Evolutionary conservation across 2,329 filamentous ascomycete species (phyloP).

Genomic region (Orbilia quercus): DNA sequence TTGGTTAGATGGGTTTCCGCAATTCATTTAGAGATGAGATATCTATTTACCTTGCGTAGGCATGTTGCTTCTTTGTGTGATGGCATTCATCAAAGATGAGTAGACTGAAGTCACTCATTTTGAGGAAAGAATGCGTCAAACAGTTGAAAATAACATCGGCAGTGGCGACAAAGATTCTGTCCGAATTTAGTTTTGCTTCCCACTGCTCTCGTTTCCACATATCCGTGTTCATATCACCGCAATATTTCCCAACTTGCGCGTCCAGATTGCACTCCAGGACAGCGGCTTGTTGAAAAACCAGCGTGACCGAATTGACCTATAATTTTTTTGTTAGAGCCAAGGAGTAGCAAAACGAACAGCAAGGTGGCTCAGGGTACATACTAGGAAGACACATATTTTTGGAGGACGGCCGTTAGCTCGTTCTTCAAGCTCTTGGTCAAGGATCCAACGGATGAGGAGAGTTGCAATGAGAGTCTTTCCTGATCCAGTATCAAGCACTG

Average conservation of each 20-base stretch:
- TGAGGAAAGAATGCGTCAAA: slow-evolving; percentile 80
- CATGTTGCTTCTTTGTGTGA: slow-evolving; percentile 92
- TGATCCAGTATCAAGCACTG: slow-evolving; percentile 92
- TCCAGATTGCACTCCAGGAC: slow-evolving; percentile 85
- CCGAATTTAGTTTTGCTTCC: slow-evolving; percentile 65
- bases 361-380: slow-evolving; percentile 62
- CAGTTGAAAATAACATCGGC: slow-evolving; percentile 85
- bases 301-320: slow-evolving; percentile 81
- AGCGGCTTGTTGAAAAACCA: slow-evolving; percentile 88
- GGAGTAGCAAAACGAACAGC: no score
- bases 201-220: slow-evolving; percentile 68
- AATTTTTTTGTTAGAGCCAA: slow-evolving; percentile 4
- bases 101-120: slow-evolving; percentile 84
- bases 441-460: slow-evolving; percentile 78
- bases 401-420: slow-evolving; percentile 71
- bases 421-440: slow-evolving; percentile 80
- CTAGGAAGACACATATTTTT: slow-evolving; percentile 85
- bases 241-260: slow-evolving; percentile 77
- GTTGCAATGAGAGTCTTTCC: slow-evolving; percentile 98
- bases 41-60: slow-evolving; percentile 75
- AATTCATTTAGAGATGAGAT: neutral
- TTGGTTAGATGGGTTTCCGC: no score
- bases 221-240: slow-evolving; percentile 74
- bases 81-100: slow-evolving; percentile 97
- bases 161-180: slow-evolving; percentile 86